phyloP scores from a whole-genome alignment of 129 eudicot species.

The Pittosporum tobira region DNA sequence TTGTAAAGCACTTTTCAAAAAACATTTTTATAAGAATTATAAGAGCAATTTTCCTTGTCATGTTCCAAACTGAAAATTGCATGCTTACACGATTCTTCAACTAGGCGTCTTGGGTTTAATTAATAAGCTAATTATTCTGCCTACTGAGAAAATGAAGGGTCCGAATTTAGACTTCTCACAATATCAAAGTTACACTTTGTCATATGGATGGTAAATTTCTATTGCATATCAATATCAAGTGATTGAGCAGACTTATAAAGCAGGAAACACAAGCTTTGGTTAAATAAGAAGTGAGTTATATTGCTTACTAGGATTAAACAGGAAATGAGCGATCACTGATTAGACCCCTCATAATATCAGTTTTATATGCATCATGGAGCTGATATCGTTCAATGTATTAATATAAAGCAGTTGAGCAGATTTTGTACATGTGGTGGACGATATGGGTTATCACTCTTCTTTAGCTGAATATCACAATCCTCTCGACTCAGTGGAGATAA shows the following conservation, averaged over 20 bases:
- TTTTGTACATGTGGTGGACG: constrained; percentile 26
- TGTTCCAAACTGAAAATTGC: background rate
- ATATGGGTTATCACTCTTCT: constrained; percentile 25
- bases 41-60: background rate
- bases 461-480: constrained; percentile 1
- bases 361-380: background rate
- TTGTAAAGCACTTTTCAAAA: background rate
- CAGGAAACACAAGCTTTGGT: background rate
- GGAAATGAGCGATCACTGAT: no score
- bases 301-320: background rate
- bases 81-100: background rate
- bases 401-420: background rate
- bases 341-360: background rate
- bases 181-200: background rate
- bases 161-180: background rate
- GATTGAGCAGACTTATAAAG: background rate
- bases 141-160: background rate
- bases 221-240: background rate
- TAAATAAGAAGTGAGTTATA: background rate
- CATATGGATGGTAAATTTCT: background rate
- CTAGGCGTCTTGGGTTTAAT: background rate
- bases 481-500: background rate
- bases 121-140: background rate
- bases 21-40: background rate
- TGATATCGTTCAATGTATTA: background rate